phyloP scores from a whole-genome alignment of 2,329 filamentous ascomycete species.

The Ophiocordyceps polyrhachis-furcata region DNA sequence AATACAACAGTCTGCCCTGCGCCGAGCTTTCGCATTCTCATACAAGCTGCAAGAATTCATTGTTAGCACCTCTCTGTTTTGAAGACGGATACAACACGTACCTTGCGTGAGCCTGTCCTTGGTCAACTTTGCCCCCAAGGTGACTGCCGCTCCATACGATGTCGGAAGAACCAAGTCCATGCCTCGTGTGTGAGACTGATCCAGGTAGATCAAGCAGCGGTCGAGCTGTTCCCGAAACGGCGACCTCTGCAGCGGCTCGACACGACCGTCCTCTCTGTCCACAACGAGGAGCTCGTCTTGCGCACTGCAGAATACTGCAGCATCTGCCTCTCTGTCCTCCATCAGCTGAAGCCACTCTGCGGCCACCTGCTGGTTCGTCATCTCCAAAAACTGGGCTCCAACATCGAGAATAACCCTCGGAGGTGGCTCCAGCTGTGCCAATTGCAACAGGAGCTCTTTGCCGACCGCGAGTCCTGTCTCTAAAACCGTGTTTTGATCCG shows the following conservation, averaged over 20 bases:
- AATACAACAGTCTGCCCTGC: slow-evolving; percentile 45
- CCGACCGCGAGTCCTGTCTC: not conserved
- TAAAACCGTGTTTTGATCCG: slow-evolving; percentile 21
- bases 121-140: slow-evolving; percentile 40
- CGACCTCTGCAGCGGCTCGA: slow-evolving; percentile 35
- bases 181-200: slow-evolving; percentile 51
- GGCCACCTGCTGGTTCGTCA: slow-evolving; percentile 35
- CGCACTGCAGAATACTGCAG: slow-evolving; percentile 35
- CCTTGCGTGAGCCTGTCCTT: slow-evolving; percentile 54
- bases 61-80: not conserved
- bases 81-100: slow-evolving; percentile 19
- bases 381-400: slow-evolving; percentile 49
- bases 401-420: slow-evolving; percentile 44
- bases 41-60: slow-evolving; percentile 31
- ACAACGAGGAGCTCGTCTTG: slow-evolving; percentile 34
- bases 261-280: slow-evolving; percentile 20
- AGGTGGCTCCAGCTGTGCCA: slow-evolving; percentile 13
- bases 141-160: slow-evolving; percentile 43
- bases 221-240: slow-evolving; percentile 36
- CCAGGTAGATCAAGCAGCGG: slow-evolving; percentile 44
- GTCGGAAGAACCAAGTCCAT: slow-evolving; percentile 44
- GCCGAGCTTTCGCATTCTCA: slow-evolving; percentile 48
- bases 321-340: slow-evolving; percentile 3
- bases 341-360: slow-evolving; percentile 25
- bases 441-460: slow-evolving; percentile 18